Percentiles rank a stretch among this genome's conserved stretches.
Evolutionary conservation across 345 rosid genomes (phyloP).

Genomic region (Clausena lansium): DNA sequence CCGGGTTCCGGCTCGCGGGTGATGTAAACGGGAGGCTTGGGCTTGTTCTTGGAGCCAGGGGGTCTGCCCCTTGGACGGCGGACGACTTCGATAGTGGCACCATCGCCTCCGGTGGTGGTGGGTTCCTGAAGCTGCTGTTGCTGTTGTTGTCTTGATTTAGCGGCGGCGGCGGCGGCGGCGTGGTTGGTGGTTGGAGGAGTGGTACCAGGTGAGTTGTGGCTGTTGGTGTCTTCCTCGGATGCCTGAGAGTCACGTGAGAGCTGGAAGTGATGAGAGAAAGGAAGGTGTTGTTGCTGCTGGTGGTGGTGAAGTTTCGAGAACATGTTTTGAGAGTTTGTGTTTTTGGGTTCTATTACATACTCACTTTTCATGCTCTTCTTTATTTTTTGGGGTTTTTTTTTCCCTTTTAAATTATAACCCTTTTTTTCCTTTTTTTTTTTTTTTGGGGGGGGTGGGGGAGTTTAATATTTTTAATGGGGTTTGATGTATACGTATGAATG

Average conservation of each 20-base stretch:
- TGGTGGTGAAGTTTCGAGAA: conserved; percentile 58
- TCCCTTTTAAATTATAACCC: not conserved
- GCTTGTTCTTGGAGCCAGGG: conserved; percentile 87
- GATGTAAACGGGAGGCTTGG: conserved; percentile 62
- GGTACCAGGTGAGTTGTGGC: conserved; percentile 17
- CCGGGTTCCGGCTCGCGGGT: conserved; percentile 65
- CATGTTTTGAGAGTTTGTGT: conserved; percentile 38
- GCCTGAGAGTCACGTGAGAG: conserved; percentile 39
- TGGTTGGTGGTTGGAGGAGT: conserved; percentile 12
- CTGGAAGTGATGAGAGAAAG: conserved; percentile 49
- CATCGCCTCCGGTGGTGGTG: conserved; percentile 36
- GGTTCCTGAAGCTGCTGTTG: not conserved
- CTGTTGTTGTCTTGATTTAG: not conserved
- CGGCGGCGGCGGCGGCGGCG: conserved; percentile 16
- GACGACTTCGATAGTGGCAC: conserved; percentile 63
- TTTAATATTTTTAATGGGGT: not conserved
- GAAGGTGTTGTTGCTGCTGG: conserved; percentile 32
- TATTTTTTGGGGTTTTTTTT: conserved; percentile 2
- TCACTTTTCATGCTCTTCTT: conserved; percentile 58
- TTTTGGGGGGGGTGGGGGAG: too few relatives aligned
- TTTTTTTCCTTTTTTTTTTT: not conserved
- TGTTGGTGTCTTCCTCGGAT: conserved; percentile 23
- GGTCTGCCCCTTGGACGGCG: conserved; percentile 92
- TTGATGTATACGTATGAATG: not conserved
- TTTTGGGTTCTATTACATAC: conserved; percentile 36